Evolutionary conservation across 2,329 filamentous ascomycete species (phyloP), one percentile per base, ranked within the genome.

Genomic region (Monosporascus sp.): DNA sequence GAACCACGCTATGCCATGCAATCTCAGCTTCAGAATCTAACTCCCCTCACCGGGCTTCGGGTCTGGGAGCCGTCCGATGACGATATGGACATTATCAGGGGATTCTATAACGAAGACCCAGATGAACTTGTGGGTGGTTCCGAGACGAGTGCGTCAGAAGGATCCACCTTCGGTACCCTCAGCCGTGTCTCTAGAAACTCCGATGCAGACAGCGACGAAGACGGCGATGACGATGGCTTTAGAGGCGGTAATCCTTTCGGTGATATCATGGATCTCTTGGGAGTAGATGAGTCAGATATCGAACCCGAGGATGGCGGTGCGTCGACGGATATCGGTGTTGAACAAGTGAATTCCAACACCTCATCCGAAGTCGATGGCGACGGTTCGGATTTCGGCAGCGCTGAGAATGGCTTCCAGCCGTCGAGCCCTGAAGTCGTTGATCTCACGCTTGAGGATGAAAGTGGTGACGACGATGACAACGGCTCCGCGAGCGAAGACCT

Each of bases 11-110:
- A 57, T 25, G 52, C 51, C 5, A 31, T 54, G 0, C 52, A 50
- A 8, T 56, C 62, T 14, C 48, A 62, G 25, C 46, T 70, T 1
- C 48, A 60, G 6, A 68, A 66, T 7, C 56, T 71, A 1, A 31
- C 22, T 0, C 49, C 53, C 0, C 48, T 67, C 9, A 47, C 37
- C 11, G 54, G 57, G 2, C 51, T 66, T 1, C 39, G 22, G 2
- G 31, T 49, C 3, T 66, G 49, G 48, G 27, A n/a, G 2, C 61
- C 61, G 1, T 47, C 55, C 2, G 51, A 57, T 5, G 42, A 60
- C 3, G 60, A 61, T 8, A 49, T 55, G 34, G 52, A 53, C 3
- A 51, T 66, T 3, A 52, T 64, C 22, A 50, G 51, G 15, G 1
- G 39, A 6, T 64, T 65, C 48, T 68, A 65, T 38, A 56, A 62